These are phyloP conservation scores for Fraxinus sp. DNA, from an alignment of 305 asterid species.

Conservation along the genomic window DNA sequence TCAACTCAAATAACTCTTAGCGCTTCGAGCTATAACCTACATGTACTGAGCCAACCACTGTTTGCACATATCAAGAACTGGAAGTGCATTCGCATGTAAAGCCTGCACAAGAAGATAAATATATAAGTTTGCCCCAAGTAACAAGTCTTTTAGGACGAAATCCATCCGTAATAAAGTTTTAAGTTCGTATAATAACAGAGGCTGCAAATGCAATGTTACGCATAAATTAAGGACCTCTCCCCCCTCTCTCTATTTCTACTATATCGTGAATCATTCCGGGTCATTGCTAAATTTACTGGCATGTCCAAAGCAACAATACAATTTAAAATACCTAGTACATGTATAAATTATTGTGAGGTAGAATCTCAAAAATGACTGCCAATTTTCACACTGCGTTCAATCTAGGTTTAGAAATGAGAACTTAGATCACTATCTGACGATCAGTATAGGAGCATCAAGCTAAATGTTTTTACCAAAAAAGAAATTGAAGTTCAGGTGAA, in stretches of 20 bases:
- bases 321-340: background rate
- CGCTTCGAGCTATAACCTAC: constrained; percentile 37
- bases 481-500: constrained; percentile 20
- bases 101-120: constrained; percentile 54
- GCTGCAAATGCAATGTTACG: background rate
- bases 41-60: constrained; percentile 97
- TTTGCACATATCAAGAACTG: constrained; percentile 98
- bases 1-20: constrained; percentile 25
- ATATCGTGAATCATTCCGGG: background rate
- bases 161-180: background rate
- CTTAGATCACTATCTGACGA: background rate
- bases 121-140: background rate
- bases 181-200: background rate
- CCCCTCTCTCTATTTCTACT: background rate
- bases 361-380: background rate
- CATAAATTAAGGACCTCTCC: background rate
- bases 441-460: background rate
- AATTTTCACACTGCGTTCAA: background rate
- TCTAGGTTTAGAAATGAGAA: background rate
- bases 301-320: background rate
- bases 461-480: background rate
- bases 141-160: background rate
- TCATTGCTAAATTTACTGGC: background rate
- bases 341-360: background rate
- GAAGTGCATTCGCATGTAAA: constrained; percentile 91